phyloP scores from a whole-genome alignment of 2,329 filamentous ascomycete genomes.

The Neonectria hederae region DNA sequence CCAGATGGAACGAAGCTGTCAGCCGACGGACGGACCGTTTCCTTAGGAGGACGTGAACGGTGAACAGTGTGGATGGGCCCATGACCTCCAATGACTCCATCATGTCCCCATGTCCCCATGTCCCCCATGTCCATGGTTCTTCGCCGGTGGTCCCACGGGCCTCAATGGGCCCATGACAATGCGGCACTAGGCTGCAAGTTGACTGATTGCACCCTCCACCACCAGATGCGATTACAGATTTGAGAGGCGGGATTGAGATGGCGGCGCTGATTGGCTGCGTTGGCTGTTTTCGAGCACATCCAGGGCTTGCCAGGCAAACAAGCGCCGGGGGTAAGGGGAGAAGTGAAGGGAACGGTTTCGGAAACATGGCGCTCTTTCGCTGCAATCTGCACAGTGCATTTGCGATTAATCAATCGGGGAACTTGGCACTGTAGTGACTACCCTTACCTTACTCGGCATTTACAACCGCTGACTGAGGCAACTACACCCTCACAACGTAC shows the following conservation, averaged over 20 bases:
- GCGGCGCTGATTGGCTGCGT: background rate
- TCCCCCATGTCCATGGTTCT: background rate
- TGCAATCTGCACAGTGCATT: too few relatives aligned
- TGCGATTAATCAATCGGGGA: too few relatives aligned
- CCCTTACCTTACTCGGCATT: background rate
- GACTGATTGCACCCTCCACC: background rate
- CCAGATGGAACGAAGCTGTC: background rate
- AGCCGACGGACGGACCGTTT: constrained; percentile 5
- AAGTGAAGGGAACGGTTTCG: constrained; percentile 4
- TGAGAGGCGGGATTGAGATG: background rate
- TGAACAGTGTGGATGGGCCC: background rate
- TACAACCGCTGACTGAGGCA: background rate
- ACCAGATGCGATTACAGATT: background rate
- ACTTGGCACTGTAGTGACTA: background rate
- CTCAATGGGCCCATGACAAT: background rate
- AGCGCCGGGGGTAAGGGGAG: constrained; percentile 22
- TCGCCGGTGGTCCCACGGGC: constrained; percentile 6
- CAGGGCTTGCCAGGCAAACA: constrained; percentile 1
- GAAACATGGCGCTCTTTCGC: constrained; percentile 15
- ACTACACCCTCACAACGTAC: background rate
- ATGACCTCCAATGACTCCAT: background rate
- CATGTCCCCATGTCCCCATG: constrained; percentile 13
- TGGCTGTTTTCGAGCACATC: background rate
- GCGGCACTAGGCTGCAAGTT: background rate
- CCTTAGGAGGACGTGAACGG: background rate